These are phyloP conservation scores for Boeremia exigua DNA, from an alignment of 2,329 filamentous ascomycete genomes.

Conservation along the genomic window DNA sequence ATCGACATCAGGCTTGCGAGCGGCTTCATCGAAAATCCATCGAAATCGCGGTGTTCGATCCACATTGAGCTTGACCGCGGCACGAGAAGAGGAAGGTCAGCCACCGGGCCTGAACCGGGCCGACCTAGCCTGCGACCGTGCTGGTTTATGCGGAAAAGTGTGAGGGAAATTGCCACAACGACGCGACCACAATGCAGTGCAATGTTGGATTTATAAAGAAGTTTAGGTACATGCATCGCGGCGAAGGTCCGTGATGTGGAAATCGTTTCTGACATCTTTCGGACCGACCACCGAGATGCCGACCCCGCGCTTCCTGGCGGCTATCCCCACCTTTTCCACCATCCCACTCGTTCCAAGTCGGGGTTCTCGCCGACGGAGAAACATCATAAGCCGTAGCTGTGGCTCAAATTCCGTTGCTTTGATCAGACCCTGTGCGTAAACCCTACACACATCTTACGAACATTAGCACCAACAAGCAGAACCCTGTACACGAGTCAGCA, in stretches of 20 bases:
- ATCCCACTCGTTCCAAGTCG: constrained; percentile 10
- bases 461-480: neutral
- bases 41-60: constrained; percentile 9
- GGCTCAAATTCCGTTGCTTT: neutral
- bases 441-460: neutral
- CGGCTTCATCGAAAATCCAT: constrained; percentile 2
- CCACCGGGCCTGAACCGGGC: neutral
- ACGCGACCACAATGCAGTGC: neutral
- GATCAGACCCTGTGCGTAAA: neutral
- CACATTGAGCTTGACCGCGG: constrained; percentile 5
- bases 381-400: constrained; percentile 9
- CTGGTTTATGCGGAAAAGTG: constrained; percentile 6
- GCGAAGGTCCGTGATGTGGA: constrained; percentile 3
- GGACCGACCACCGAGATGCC: constrained; percentile 12
- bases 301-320: constrained; percentile 13
- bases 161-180: neutral
- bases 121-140: constrained; percentile 2
- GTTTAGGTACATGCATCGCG: neutral
- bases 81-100: constrained; percentile 2
- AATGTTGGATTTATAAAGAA: neutral
- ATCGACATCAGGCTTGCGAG: constrained; percentile 13
- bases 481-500: constrained; percentile 6
- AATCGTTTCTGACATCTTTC: constrained; percentile 5
- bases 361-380: constrained; percentile 13
- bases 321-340: constrained; percentile 7